Conservation (phyloP, 306 rosid genomes). For the Quercus mongolica region DNA sequence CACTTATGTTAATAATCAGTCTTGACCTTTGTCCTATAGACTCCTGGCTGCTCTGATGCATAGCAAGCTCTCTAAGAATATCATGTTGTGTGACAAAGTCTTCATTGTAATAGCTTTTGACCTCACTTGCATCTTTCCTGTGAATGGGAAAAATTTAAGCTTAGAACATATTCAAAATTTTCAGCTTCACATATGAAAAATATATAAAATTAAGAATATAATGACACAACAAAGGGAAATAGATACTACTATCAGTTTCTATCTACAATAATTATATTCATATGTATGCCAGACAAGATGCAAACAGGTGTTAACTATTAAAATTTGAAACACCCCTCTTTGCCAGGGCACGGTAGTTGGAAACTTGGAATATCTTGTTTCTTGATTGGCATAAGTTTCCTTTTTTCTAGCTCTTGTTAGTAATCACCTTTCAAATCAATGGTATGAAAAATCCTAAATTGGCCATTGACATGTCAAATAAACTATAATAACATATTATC, state of each 20-base stretch:
- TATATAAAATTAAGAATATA: not conserved
- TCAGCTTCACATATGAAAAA: not conserved
- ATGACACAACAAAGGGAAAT: not conserved
- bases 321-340: not conserved
- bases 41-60: constrained; percentile 27
- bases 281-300: not conserved
- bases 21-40: constrained; percentile 35
- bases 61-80: constrained; percentile 67
- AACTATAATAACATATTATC: not conserved
- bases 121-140: constrained; percentile 36
- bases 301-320: not conserved
- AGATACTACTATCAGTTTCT: not conserved
- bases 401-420: not conserved
- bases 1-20: constrained; percentile 35
- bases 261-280: not conserved
- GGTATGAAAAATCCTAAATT: not conserved
- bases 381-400: not conserved
- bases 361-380: no score
- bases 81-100: constrained; percentile 47
- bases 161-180: not conserved
- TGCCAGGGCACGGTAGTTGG: not conserved
- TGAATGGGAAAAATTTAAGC: not conserved
- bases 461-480: not conserved
- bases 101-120: constrained; percentile 33
- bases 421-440: not conserved